Base-by-base conservation (phyloP, 2,329 filamentous ascomycete species). In the Aspergillus terreus region DNA sequence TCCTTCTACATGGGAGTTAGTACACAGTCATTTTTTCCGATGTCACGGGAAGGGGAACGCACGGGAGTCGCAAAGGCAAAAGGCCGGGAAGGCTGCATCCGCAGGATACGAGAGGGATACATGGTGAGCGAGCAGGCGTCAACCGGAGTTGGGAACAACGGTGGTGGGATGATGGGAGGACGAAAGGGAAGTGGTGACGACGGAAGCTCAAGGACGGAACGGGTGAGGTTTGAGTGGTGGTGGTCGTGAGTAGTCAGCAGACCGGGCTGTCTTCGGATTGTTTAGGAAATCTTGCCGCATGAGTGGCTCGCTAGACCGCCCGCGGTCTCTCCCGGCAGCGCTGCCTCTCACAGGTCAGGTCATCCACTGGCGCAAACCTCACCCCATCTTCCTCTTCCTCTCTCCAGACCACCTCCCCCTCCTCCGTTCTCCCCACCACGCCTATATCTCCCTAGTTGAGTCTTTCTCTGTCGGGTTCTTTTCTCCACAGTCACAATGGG, bases 401-500 rank as follows among this genome's bases (percentile, higher is more conserved):
- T 55, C 57, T 59, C 49, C 49, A 44, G 51, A 53, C 57, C 53
- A 56, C 52, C 58, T 56, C 48, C 46, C 52, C 54, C 57, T 53
- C 57, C 53, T 58, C 57, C 59, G 51, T 53, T 47, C 52, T 38
- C 49, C 52, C 51, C 57, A 46, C 55, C 51, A 42, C 38, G 23
- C 46, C 27, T 44, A 33, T 42, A 46, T 25, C 21, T 44, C 38
- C 19, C 36, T 40, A 43, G 50, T 60, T 56, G 56, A 58, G 59
- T 32, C 11, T 47, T 52, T 51, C 46, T 50, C 48, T 51, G 38
- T 38, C 50, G 54, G 56, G 49, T 49, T 50, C 51, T 55, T 52
- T 53, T 57, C 56, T 58, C 55, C 55, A 47, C 42, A 57, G 77
- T 76, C 83, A 92, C 78, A 67, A 99, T 99, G 92, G 87, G 91